Percentiles rank a stretch among this genome's conserved stretches.
Evolutionary conservation across 108 stramenopile genomes (phyloP).

Genomic region (Craspedostauros australis): DNA sequence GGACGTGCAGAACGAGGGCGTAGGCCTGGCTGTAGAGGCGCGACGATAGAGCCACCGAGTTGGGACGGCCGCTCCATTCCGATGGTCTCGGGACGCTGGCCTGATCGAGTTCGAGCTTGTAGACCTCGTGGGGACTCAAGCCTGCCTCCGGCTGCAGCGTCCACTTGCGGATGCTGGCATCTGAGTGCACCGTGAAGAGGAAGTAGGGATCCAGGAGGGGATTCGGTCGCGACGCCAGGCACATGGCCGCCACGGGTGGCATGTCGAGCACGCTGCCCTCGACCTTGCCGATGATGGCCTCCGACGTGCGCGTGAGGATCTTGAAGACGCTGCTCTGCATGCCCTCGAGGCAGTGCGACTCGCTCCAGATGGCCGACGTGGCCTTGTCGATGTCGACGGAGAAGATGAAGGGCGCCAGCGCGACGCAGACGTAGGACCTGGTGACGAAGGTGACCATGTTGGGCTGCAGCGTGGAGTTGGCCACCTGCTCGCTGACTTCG

Average conservation of each 20-base stretch:
- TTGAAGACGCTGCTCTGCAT: slow-evolving; percentile 14
- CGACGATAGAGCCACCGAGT: slow-evolving; percentile 17
- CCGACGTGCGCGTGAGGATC: slow-evolving; percentile 11
- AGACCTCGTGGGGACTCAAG: slow-evolving; percentile 13
- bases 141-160: slow-evolving; percentile 10
- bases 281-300: slow-evolving; percentile 17
- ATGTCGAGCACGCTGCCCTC: slow-evolving; percentile 27
- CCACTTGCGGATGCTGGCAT: slow-evolving; percentile 38
- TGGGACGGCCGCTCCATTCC: slow-evolving; percentile 18
- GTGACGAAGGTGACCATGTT: slow-evolving; percentile 34
- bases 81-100: slow-evolving; percentile 11
- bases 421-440: slow-evolving; percentile 9
- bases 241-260: slow-evolving; percentile 35
- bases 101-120: not conserved
- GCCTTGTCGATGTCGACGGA: slow-evolving; percentile 19
- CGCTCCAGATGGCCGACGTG: slow-evolving; percentile 22
- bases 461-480: slow-evolving; percentile 21
- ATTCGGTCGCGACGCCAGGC: slow-evolving; percentile 14
- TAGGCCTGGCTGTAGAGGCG: slow-evolving; percentile 20
- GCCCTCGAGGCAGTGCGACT: slow-evolving; percentile 26
- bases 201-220: slow-evolving; percentile 3
- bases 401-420: slow-evolving; percentile 27
- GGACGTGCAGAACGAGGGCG: slow-evolving; percentile 24
- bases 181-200: slow-evolving; percentile 31
- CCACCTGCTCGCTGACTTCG: slow-evolving; percentile 12